These are phyloP conservation scores for Pterocarpus santalinus DNA, from an alignment of 306 rosid genomes.

Conservation along the genomic window DNA sequence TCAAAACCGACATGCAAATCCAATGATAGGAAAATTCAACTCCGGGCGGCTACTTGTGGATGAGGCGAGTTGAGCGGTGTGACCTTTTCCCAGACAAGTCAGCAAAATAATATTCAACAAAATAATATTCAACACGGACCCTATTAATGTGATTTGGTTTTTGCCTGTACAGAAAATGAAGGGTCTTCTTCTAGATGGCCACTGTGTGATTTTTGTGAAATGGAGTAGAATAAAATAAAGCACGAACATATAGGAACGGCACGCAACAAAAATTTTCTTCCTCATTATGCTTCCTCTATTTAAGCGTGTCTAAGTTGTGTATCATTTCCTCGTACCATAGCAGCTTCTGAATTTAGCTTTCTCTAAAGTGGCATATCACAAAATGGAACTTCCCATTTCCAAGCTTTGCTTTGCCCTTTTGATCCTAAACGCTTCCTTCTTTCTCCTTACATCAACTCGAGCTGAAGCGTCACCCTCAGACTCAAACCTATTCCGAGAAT, in stretches of 20 bases:
- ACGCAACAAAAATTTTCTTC: background rate
- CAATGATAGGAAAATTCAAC: background rate
- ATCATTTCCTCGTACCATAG: conserved; percentile 6
- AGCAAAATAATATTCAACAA: background rate
- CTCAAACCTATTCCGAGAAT: conserved; percentile 69
- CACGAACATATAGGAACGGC: background rate
- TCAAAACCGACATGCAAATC: too few species aligned
- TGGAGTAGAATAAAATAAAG: background rate
- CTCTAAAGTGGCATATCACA: background rate
- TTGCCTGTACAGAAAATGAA: background rate
- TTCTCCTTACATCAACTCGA: conserved; percentile 29
- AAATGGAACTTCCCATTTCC: conserved; percentile 47
- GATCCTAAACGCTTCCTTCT: conserved; percentile 46
- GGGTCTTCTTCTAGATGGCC: background rate
- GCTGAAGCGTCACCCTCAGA: conserved; percentile 42
- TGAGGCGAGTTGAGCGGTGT: background rate
- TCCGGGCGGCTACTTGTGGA: background rate
- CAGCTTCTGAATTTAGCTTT: background rate
- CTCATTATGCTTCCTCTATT: background rate
- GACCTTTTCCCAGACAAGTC: background rate
- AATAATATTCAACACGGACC: background rate
- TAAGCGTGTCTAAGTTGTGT: background rate
- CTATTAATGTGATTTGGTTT: background rate
- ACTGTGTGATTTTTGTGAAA: background rate
- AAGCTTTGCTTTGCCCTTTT: conserved; percentile 45